Evolutionary conservation across 805 yeast species (phyloP).

Genomic region (Lipomyces mesembrius): DNA sequence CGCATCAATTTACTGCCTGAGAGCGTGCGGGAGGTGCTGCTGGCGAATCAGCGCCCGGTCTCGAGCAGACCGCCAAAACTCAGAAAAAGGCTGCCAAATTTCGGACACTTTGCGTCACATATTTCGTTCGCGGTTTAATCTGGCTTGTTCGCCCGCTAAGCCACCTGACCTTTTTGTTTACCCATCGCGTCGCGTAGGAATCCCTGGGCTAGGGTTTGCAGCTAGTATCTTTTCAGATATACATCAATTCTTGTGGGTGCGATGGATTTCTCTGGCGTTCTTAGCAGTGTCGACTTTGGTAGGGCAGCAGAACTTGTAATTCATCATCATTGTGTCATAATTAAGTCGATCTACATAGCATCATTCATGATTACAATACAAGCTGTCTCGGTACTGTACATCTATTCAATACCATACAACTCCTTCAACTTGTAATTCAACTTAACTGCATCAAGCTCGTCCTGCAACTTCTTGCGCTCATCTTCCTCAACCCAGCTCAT

Average conservation of each 20-base stretch:
- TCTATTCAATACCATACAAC: slow-evolving; percentile 32
- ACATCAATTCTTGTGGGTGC: no score
- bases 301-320: no score
- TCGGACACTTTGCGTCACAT: slow-evolving; percentile 12
- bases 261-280: no score
- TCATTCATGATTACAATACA: not conserved
- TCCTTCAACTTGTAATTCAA: slow-evolving; percentile 33
- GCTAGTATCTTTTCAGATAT: no score
- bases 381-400: not conserved
- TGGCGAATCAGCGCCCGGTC: slow-evolving; percentile 19
- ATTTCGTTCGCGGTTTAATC: slow-evolving; percentile 5
- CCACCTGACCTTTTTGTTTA: slow-evolving; percentile 1
- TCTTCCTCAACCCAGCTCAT: slow-evolving; percentile 74
- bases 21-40: slow-evolving; percentile 7
- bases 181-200: not conserved
- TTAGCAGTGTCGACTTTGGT: no score
- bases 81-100: slow-evolving; percentile 5
- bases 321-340: no score
- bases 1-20: slow-evolving; percentile 7
- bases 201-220: slow-evolving; percentile 1
- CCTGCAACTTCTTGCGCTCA: slow-evolving; percentile 54
- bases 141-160: not conserved
- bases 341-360: no score
- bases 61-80: slow-evolving; percentile 11
- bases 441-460: slow-evolving; percentile 34